These are phyloP conservation scores for Venturia pyrina DNA, from an alignment of 2,329 filamentous ascomycete genomes.

Conservation along the genomic window DNA sequence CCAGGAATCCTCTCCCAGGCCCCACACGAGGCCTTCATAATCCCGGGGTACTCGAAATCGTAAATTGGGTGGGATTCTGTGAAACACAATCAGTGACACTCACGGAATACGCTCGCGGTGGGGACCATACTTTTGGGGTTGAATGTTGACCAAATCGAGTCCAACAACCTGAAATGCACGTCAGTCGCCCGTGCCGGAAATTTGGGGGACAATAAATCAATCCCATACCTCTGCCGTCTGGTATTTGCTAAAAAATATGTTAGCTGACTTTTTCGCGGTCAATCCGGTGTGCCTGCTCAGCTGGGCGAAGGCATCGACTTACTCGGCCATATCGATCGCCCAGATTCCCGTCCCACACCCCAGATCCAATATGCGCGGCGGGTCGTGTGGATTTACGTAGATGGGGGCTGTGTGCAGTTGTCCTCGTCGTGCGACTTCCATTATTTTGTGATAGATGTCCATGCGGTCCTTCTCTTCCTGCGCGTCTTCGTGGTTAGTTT, in stretches of 20 bases:
- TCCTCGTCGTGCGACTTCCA: slow-evolving; percentile 51
- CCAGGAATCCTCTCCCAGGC: slow-evolving; percentile 55
- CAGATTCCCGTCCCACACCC: slow-evolving; percentile 88
- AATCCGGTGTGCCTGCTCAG: neutral
- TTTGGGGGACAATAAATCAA: slow-evolving; percentile 14
- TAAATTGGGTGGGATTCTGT: slow-evolving; percentile 61
- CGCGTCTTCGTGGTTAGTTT: slow-evolving; percentile 10
- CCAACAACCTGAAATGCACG: slow-evolving; percentile 39
- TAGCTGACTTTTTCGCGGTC: neutral
- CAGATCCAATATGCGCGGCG: slow-evolving; percentile 49
- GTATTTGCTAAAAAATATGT: slow-evolving; percentile 11
- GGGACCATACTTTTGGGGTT: slow-evolving; percentile 42
- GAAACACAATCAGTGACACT: slow-evolving; percentile 14
- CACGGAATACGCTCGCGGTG: neutral
- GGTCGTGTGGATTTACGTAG: slow-evolving; percentile 20
- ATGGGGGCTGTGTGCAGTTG: slow-evolving; percentile 37
- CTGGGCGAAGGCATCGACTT: slow-evolving; percentile 26
- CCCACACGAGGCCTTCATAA: slow-evolving; percentile 64
- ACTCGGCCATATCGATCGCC: slow-evolving; percentile 79
- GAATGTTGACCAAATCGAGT: slow-evolving; percentile 52
- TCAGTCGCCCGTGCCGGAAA: slow-evolving; percentile 19
- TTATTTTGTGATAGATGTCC: slow-evolving; percentile 74
- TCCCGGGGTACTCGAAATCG: slow-evolving; percentile 60
- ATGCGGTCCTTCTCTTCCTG: slow-evolving; percentile 66
- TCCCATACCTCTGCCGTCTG: slow-evolving; percentile 13